These are phyloP conservation scores for Candida ortonii DNA, from an alignment of 805 yeast genomes.

Conservation along the genomic window DNA sequence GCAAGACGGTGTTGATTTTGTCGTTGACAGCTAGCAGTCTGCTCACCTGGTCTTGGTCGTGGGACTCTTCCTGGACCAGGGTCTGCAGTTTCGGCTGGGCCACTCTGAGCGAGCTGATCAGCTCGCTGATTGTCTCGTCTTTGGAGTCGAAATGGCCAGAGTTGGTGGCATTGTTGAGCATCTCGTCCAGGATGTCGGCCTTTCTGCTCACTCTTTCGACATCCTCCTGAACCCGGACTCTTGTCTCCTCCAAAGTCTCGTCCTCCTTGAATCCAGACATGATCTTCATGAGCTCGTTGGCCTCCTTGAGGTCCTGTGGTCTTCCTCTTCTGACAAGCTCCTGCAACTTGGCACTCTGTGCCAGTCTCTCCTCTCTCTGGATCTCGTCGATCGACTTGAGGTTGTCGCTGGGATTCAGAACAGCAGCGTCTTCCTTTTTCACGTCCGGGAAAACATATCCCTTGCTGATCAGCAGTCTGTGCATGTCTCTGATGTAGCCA, in stretches of 20 bases:
- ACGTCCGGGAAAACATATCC: constrained; percentile 94
- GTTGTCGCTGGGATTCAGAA: constrained; percentile 83
- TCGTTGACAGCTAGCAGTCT: constrained; percentile 72
- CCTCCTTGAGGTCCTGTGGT: constrained; percentile 93
- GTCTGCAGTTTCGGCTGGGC: constrained; percentile 85
- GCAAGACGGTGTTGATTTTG: constrained; percentile 63
- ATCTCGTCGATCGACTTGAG: constrained; percentile 86
- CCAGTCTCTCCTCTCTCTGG: constrained; percentile 87
- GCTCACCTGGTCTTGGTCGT: constrained; percentile 60
- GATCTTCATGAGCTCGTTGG: constrained; percentile 93
- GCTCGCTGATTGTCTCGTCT: constrained; percentile 76
- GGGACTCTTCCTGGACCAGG: constrained; percentile 77
- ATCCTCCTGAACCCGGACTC: constrained; percentile 78
- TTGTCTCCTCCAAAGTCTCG: constrained; percentile 62
- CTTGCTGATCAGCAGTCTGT: constrained; percentile 79
- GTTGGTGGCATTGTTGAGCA: constrained; percentile 57
- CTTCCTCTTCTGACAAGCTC: constrained; percentile 93
- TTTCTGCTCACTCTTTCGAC: constrained; percentile 80
- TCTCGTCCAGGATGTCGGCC: constrained; percentile 82
- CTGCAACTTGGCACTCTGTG: constrained; percentile 92
- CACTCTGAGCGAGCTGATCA: constrained; percentile 72
- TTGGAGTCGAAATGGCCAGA: constrained; percentile 38
- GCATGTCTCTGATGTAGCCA: constrained; percentile 94
- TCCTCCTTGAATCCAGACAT: constrained; percentile 98
- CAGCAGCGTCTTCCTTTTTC: constrained; percentile 87